Evolutionary conservation across 495 filamentous ascomycete species (phyloP).

Genomic region (Peziza echinospora): DNA sequence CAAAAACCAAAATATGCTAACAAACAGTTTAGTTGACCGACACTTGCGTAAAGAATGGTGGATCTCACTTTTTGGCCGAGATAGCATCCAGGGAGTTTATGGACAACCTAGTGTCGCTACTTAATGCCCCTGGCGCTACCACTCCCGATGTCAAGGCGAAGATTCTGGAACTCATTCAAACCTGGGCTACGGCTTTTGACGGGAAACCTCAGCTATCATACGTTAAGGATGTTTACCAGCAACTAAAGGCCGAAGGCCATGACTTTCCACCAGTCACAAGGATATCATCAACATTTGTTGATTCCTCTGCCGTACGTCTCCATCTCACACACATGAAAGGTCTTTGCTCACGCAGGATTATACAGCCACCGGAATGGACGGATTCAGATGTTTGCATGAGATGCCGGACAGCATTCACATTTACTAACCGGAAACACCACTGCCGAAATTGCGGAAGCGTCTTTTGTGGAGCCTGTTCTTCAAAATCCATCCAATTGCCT

Average conservation of each 20-base stretch:
- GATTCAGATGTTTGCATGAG: conserved; percentile 98
- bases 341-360: too few relatives aligned
- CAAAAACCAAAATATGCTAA: not conserved
- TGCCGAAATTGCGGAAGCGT: conserved; percentile 95
- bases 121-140: conserved; percentile 54
- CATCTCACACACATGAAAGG: not conserved
- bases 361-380: conserved; percentile 83
- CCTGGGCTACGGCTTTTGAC: conserved; percentile 79
- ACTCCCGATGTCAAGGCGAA: conserved; percentile 72
- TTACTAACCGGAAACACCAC: conserved; percentile 95
- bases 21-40: conserved; percentile 48
- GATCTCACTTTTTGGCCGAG: conserved; percentile 83
- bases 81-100: conserved; percentile 95
- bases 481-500: conserved; percentile 69
- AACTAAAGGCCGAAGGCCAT: conserved; percentile 63
- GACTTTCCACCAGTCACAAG: conserved; percentile 73
- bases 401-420: conserved; percentile 83
- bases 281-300: conserved; percentile 83
- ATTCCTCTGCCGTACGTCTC: conserved; percentile 61
- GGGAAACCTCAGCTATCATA: conserved; percentile 66
- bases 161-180: conserved; percentile 80
- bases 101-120: conserved; percentile 79
- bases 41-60: conserved; percentile 96
- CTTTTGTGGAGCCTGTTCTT: conserved; percentile 81
- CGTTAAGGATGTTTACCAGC: conserved; percentile 65